Conservation (phyloP, 1,284 basidiomycete genomes). For the Sporisorium iseilematis-ciliati region DNA sequence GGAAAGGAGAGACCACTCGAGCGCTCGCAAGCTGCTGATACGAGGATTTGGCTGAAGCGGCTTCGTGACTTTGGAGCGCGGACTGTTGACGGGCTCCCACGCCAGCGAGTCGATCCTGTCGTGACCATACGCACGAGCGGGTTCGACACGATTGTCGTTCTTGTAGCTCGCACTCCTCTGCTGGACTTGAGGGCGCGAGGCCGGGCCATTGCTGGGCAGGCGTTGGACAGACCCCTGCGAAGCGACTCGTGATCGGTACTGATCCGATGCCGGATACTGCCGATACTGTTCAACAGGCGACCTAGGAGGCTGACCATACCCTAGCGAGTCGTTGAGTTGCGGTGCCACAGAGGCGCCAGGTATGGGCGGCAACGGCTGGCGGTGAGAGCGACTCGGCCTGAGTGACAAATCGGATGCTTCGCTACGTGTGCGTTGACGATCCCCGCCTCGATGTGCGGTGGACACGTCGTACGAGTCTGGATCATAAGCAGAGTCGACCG, state of each 20-base stretch:
- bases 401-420: constrained; percentile 37
- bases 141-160: constrained; percentile 10
- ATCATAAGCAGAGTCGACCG: constrained; percentile 35
- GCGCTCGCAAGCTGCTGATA: constrained; percentile 3
- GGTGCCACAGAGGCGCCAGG: constrained; percentile 8
- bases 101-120: constrained; percentile 41
- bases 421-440: constrained; percentile 41
- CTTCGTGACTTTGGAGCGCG: constrained; percentile 9
- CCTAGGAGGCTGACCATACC: constrained; percentile 15
- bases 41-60: neutral
- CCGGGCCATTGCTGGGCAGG: constrained; percentile 15
- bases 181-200: neutral
- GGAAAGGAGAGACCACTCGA: constrained; percentile 84
- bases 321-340: constrained; percentile 11
- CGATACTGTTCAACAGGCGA: neutral
- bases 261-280: constrained; percentile 8
- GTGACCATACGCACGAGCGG: constrained; percentile 23
- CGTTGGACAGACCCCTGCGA: constrained; percentile 17
- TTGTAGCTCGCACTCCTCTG: constrained; percentile 8
- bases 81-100: constrained; percentile 39
- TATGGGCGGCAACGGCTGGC: constrained; percentile 46
- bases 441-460: constrained; percentile 4
- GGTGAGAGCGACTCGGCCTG: constrained; percentile 20
- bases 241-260: constrained; percentile 1
- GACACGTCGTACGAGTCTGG: constrained; percentile 16